Evolutionary conservation across 345 rosid species (phyloP).

Genomic region (Melastoma malabathricum): DNA sequence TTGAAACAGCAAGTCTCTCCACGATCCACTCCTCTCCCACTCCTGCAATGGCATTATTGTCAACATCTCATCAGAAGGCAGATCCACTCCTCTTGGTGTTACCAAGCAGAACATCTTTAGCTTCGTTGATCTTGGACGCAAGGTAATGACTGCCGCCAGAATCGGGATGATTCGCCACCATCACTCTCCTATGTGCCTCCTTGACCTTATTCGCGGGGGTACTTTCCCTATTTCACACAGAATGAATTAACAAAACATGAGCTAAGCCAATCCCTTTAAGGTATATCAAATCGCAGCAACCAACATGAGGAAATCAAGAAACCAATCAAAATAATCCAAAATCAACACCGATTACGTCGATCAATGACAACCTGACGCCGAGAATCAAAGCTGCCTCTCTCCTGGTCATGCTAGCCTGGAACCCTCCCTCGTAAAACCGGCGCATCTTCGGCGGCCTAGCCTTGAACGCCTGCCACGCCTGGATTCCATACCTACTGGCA

Average conservation of each 20-base stretch:
- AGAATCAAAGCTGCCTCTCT: conserved; percentile 87
- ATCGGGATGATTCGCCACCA: conserved; percentile 67
- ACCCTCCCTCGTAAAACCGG: conserved; percentile 74
- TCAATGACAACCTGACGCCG: conserved; percentile 46
- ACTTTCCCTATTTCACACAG: conserved; percentile 28
- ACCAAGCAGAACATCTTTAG: conserved; percentile 47
- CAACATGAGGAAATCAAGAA: background rate
- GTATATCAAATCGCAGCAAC: too few species aligned
- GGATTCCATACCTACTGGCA: conserved; percentile 63
- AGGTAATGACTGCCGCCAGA: conserved; percentile 67
- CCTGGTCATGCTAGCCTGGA: conserved; percentile 57
- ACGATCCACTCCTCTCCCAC: too few species aligned
- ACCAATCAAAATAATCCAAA: background rate
- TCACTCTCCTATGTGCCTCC: conserved; percentile 56
- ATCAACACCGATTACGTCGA: background rate
- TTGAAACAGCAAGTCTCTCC: too few species aligned
- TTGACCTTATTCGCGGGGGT: conserved; percentile 38
- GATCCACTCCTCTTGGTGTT: conserved; percentile 34
- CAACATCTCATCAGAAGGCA: conserved; percentile 28
- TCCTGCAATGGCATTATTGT: too few species aligned
- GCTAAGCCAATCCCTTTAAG: background rate
- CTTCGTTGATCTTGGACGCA: conserved; percentile 63
- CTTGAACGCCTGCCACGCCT: conserved; percentile 87
- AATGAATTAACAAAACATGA: background rate
- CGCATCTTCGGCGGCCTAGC: conserved; percentile 54